Percentiles rank a stretch among this genome's conserved stretches.
phyloP scores from a whole-genome alignment of 2,329 filamentous ascomycete species.

The Fusarium praegraminearum region DNA sequence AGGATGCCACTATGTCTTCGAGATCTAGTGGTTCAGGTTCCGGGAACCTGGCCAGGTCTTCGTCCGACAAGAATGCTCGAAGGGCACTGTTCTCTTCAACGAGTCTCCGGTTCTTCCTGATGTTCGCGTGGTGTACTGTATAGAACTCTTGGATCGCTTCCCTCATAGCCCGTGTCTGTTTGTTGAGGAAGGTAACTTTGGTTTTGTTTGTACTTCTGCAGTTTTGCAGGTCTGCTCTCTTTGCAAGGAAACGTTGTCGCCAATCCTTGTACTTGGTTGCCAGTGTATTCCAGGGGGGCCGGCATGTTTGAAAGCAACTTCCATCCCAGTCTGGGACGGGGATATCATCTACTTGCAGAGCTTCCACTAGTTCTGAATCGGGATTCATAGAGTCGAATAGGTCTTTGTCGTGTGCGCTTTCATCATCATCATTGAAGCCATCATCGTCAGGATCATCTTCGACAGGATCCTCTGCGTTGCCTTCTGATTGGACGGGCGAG shows the following conservation, averaged over 20 bases:
- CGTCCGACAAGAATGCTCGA: background rate
- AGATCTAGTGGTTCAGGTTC: background rate
- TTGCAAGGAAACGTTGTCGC: background rate
- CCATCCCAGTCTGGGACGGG: background rate
- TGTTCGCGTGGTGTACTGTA: background rate
- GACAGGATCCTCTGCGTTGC: background rate
- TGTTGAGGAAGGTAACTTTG: background rate
- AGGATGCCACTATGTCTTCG: background rate
- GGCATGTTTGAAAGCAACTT: conserved; percentile 3
- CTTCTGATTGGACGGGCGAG: background rate
- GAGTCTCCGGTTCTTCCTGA: background rate
- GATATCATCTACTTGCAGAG: background rate
- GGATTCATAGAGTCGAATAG: background rate
- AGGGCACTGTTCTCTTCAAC: background rate
- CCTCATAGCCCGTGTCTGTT: rapidly evolving
- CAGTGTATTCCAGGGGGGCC: background rate
- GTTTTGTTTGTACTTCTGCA: rapidly evolving
- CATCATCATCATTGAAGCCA: background rate
- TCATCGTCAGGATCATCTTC: background rate
- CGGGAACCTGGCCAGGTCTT: background rate
- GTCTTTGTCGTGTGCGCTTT: background rate
- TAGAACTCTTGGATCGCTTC: conserved; percentile 8
- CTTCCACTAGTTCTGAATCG: rapidly evolving
- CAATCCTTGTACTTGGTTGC: rapidly evolving
- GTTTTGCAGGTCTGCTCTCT: background rate